Evolutionary conservation across 352 stramenopile species (phyloP), one percentile per base, ranked within the genome.

Genomic region (Pythium biforme): DNA sequence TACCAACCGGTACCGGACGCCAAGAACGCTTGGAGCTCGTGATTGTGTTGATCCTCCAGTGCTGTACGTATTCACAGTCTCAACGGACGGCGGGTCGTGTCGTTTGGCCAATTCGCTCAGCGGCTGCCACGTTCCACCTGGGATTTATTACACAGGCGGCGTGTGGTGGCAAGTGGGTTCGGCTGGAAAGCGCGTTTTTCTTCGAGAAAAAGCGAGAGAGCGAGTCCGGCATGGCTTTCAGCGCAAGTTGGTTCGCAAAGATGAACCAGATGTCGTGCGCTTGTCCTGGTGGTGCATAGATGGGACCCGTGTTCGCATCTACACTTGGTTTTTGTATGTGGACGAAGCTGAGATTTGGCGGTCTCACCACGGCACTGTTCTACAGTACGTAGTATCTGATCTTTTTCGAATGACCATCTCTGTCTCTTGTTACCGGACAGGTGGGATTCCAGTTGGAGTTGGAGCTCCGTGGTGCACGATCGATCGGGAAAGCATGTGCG

Each of bases 391-490:
- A n/a, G 40, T 47, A 25, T 27, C n/a, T 47, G 40, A 47, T 47
- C 40, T 47, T 47, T 47, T 43, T 43, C 37, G 6, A 43, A 4
- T 15, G 14, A 2, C 31, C 31, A 11, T 8, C 19, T 14, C 40
- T 15, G 40, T 47, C 40, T 25, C 40, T 19, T 47, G 40, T 6
- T 12, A 43, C 37, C 1, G 8, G 37, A n/a, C 37, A 43, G n/a
- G 40, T 47, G 40, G 40, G 40, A 47, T 47, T 25, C 40, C 40
- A 47, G 40, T 25, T 47, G 40, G 15, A 43, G 37, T 43, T n/a
- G 37, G 14, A 40, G 6, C 2, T 17, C 29, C 29, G 29, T 33
- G 29, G 29, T 9, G 4, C 29, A 9, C 4, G 31, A 37, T 14
- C 31, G 31, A 37, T n/a, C n/a, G n/a, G n/a, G n/a, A n/a, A n/a